A percentile compares a stretch with the other conserved stretches of the same genome.
Evolutionary conservation across 352 stramenopile species (phyloP).

Genomic region (Phytophthora pseudosyringae): DNA sequence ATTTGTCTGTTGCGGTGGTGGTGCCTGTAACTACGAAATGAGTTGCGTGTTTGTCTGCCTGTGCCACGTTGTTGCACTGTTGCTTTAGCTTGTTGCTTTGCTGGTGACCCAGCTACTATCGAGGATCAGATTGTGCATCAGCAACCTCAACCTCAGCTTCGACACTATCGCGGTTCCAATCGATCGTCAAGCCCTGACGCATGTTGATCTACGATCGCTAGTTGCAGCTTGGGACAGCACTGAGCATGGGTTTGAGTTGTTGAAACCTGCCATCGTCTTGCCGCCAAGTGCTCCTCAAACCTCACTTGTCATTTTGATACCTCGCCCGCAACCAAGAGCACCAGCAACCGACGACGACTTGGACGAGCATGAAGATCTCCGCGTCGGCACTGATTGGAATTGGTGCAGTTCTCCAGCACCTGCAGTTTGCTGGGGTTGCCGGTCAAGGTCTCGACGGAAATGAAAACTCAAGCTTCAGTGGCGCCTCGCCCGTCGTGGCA

Average conservation of each 20-base stretch:
- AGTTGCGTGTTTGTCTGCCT: too few relatives aligned
- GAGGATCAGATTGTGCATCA: slow-evolving; percentile 11
- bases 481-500: slow-evolving; percentile 19
- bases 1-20: too few relatives aligned
- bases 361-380: slow-evolving; percentile 29
- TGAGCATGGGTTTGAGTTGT: neutral
- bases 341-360: slow-evolving; percentile 11
- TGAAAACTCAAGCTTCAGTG: slow-evolving; percentile 19
- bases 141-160: slow-evolving; percentile 1
- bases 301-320: slow-evolving; percentile 46
- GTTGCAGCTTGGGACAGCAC: neutral
- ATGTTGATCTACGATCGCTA: slow-evolving; percentile 15
- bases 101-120: too few relatives aligned
- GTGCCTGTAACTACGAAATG: too few relatives aligned
- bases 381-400: slow-evolving; percentile 27
- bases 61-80: too few relatives aligned
- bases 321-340: slow-evolving; percentile 18
- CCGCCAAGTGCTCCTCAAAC: neutral
- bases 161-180: neutral
- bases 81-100: too few relatives aligned
- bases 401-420: slow-evolving; percentile 25
- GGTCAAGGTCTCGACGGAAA: slow-evolving; percentile 22
- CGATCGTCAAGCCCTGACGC: slow-evolving; percentile 22
- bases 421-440: slow-evolving; percentile 19
- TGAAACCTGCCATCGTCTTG: neutral